Base-by-base conservation (phyloP, 495 filamentous ascomycete species). In the Xylaria nigripes region DNA sequence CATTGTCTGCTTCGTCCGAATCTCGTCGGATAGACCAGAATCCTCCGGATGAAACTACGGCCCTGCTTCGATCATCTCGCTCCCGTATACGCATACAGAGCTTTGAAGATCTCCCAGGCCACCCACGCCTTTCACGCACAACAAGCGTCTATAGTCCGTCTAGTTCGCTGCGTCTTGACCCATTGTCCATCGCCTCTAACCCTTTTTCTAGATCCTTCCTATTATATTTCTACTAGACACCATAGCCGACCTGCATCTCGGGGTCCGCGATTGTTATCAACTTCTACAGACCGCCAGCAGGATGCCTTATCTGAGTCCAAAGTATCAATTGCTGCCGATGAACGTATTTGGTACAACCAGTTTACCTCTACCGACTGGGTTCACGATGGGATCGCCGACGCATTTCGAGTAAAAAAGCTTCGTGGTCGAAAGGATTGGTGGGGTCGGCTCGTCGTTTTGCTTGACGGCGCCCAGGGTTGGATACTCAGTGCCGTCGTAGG, bases 311-410 rank as follows among this genome's bases (percentile, higher is more conserved):
- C 76, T 19, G 82, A 84, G 36, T 81, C 77, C 9, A 86, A 85
- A 54, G 69, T 76, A 58, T 79, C 76, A 18, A 63, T 83, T 13
- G 81, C 78, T 49, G 68, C 81, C 24, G 89, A 98, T 62, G 90
- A 98, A 47, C 82, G 93, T 16, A 87, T 93, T 12, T 98, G 93
- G 93, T 98, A 98, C 70, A 92, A 98, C 72, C 93, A 98, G 69
- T 96, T 97, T 69, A 96, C 92, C 6, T 95, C 88, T 9, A 97
- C 92, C 60, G 93, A 98, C 68, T 97, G 92, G 93, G 93, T 98
- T 7, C 90, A 95, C 64, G 93, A 98, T 62, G 93, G 87, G 67
- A 96, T 97, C 57, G 90, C 91, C 62, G 93, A 98, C 69, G 89
- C 90, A 41, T 87, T 86, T 50, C 86, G 93, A 42, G 81, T 94